These are phyloP conservation scores for Avicennia marina DNA, from an alignment of 257 asterid genomes.

Conservation along the genomic window DNA sequence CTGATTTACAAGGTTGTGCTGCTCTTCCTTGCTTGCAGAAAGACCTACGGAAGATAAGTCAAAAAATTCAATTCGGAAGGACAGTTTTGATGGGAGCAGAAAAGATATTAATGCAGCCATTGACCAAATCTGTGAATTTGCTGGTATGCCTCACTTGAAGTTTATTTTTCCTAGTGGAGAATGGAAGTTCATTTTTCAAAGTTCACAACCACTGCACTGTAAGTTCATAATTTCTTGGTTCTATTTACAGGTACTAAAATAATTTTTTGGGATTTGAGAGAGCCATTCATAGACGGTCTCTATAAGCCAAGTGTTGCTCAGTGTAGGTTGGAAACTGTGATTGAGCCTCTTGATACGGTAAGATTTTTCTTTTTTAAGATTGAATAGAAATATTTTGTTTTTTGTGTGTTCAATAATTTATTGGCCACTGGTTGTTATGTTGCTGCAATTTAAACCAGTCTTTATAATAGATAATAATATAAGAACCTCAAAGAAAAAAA, in stretches of 20 bases:
- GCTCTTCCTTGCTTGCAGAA: conserved; percentile 38
- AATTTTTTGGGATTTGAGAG: conserved; percentile 93
- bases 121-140: conserved; percentile 79
- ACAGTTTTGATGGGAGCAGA: conserved; percentile 90
- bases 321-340: conserved; percentile 71
- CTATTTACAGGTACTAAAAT: conserved; percentile 65
- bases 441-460: too few species aligned
- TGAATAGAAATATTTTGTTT: not conserved
- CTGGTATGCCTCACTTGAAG: conserved; percentile 42
- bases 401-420: too few species aligned
- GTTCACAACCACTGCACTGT: conserved; percentile 6
- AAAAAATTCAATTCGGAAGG: conserved; percentile 53
- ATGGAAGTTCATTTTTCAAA: too few species aligned
- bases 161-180: conserved; percentile 8
- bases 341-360: conserved; percentile 87
- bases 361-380: conserved; percentile 14
- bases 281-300: conserved; percentile 73
- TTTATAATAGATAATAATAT: too few species aligned
- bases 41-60: conserved; percentile 33
- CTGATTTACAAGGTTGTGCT: conserved; percentile 5
- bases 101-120: conserved; percentile 84
- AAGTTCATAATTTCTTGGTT: conserved; percentile 11
- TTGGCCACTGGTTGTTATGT: too few species aligned
- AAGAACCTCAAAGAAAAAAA: too few species aligned
- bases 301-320: conserved; percentile 79